Base-by-base conservation (phyloP, 2,329 filamentous ascomycete genomes). In the Camptophora hylomeconis region DNA sequence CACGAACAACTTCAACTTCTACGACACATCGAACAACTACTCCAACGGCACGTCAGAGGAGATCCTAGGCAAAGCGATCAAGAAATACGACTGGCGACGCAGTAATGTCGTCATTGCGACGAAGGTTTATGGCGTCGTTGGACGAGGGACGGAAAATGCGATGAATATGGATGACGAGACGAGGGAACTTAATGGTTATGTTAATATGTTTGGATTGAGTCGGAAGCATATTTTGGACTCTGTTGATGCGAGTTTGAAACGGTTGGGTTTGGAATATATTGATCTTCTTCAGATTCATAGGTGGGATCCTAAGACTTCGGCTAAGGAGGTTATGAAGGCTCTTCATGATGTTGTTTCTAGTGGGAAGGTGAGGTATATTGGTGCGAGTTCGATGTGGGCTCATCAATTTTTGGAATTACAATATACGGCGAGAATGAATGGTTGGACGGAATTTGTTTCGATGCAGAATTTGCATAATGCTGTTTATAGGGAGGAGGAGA, bases 181-280 rank as follows among this genome's bases (percentile, higher is more conserved):
- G 10, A 49, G 46, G 1, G 48, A 53, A 24, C 51, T 44, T 27
- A 59, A 57, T 32, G 63, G 66, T 41, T 67, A 65, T 41, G 54
- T 63, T n/a, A 64, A 65, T 25, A 45, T 44, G 31, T 44, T 47
- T 9, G 47, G 47, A 0, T 51, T 77, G 23, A 67, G 61, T 19
- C 56, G 73, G n/a, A 71, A 68, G 44, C 65, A 71, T 37, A 70
- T 76, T 38, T 63, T 76, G 38, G 63, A 69, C 39, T 68, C 69
- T 0, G 72, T 77, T 5, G 61, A 75, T 26, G 57, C 53, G 25
- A 47, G 52, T 9, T 49, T 66, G 13, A 48, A 51, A 33, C 52
- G 61, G 16, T 46, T 64, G 20, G 52, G 52, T 11, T n/a, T n/a
- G n/a, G 52, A 51, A 1, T 65, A 67, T 40, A 55, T 67, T 13